These are phyloP conservation scores for Candida bentonensis DNA, from an alignment of 805 yeast genomes.

Conservation along the genomic window DNA sequence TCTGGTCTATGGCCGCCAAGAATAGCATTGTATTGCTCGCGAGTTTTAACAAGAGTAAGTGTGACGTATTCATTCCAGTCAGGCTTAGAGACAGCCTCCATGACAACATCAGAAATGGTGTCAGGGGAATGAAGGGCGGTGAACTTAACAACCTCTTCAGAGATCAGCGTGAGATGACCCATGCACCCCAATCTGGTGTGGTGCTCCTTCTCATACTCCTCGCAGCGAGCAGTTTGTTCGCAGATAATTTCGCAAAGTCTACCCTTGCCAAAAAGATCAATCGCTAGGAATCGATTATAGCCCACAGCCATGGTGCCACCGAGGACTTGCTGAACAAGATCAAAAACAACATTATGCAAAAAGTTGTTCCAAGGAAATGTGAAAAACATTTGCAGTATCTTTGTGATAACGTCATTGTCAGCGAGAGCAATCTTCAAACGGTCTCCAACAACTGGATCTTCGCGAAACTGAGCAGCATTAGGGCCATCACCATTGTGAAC, in stretches of 20 bases:
- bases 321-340: slow-evolving; percentile 84
- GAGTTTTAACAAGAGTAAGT: slow-evolving; percentile 68
- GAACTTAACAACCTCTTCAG: slow-evolving; percentile 93
- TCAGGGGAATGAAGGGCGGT: slow-evolving; percentile 45
- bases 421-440: slow-evolving; percentile 65
- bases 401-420: slow-evolving; percentile 55
- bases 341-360: slow-evolving; percentile 93
- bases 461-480: slow-evolving; percentile 31
- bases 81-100: slow-evolving; percentile 32
- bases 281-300: slow-evolving; percentile 63
- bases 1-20: slow-evolving; percentile 63
- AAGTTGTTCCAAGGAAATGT: slow-evolving; percentile 94
- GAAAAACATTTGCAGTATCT: slow-evolving; percentile 63
- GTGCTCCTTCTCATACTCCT: slow-evolving; percentile 41
- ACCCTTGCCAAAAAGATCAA: slow-evolving; percentile 57
- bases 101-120: slow-evolving; percentile 39
- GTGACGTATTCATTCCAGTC: slow-evolving; percentile 77
- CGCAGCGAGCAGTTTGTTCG: slow-evolving; percentile 46
- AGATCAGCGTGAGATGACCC: slow-evolving; percentile 91
- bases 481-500: slow-evolving; percentile 9
- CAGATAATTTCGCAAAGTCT: slow-evolving; percentile 43
- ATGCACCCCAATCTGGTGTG: slow-evolving; percentile 77
- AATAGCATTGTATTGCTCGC: slow-evolving; percentile 89
- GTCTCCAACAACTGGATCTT: slow-evolving; percentile 72
- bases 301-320: slow-evolving; percentile 80